phyloP scores from a whole-genome alignment of 2,329 filamentous ascomycete genomes.

The Monosporascus cannonballus region DNA sequence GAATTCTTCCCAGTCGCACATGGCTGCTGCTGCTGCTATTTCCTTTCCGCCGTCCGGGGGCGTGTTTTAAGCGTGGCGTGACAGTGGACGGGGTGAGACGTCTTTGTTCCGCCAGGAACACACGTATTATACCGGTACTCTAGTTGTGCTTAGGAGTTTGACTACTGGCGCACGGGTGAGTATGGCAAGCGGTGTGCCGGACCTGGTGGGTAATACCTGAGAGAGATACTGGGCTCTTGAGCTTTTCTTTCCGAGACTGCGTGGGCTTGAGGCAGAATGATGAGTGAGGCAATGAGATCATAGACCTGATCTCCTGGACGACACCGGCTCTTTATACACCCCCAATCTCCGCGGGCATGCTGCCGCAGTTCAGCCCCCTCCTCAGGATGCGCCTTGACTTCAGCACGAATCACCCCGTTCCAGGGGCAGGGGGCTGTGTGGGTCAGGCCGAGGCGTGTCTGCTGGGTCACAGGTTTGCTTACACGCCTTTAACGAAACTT shows the following conservation, averaged over 20 bases:
- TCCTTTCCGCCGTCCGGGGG: not conserved
- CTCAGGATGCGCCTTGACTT: not conserved
- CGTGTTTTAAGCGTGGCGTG: no score
- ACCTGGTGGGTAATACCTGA: not conserved
- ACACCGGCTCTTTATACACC: not conserved
- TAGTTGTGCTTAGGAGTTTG: not conserved
- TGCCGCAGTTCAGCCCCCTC: not conserved
- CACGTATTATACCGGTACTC: not conserved
- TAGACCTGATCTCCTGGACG: not conserved
- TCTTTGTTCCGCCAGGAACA: not conserved
- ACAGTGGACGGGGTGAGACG: not conserved
- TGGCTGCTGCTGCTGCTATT: slow-evolving; percentile 22
- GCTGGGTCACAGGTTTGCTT: not conserved
- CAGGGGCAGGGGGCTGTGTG: not conserved
- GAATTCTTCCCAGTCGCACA: slow-evolving; percentile 70
- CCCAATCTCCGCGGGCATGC: not conserved
- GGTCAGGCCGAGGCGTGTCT: not conserved
- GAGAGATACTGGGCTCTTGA: not conserved
- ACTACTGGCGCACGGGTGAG: not conserved
- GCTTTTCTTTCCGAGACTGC: not conserved
- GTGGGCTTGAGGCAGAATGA: not conserved
- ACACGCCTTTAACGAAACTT: not conserved
- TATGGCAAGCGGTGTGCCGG: not conserved
- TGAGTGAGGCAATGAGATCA: not conserved
- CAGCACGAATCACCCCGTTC: not conserved